A percentile compares a stretch with the other conserved stretches of the same genome.
Evolutionary conservation across 805 yeast species (phyloP).

Genomic region (Komagataella pseudopastoris): DNA sequence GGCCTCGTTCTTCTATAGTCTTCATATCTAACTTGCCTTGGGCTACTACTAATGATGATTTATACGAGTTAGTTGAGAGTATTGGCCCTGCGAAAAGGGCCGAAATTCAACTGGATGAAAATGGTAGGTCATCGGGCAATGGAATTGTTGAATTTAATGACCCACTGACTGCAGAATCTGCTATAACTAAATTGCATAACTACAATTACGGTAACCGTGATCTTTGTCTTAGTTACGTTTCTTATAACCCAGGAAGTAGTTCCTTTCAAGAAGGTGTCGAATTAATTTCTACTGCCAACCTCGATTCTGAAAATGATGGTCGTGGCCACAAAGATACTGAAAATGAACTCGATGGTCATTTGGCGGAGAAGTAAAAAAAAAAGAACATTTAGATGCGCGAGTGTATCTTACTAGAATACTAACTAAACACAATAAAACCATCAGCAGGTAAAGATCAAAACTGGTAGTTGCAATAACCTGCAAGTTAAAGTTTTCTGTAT

Average conservation of each 20-base stretch:
- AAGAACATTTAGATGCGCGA: too few relatives aligned
- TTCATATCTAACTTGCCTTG: constrained; percentile 75
- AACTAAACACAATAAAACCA: too few relatives aligned
- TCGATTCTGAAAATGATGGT: neutral
- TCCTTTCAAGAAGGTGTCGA: neutral
- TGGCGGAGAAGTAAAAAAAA: too few relatives aligned
- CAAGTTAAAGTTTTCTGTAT: too few relatives aligned
- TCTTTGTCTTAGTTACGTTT: constrained; percentile 56
- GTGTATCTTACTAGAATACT: too few relatives aligned
- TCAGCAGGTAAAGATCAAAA: too few relatives aligned
- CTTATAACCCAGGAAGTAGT: neutral
- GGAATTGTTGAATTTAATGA: constrained; percentile 76
- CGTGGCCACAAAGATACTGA: neutral
- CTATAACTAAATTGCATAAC: constrained; percentile 61
- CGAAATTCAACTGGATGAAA: constrained; percentile 49
- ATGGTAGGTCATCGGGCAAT: constrained; percentile 63
- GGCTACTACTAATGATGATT: constrained; percentile 77
- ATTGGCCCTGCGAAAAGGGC: constrained; percentile 68
- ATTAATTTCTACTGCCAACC: neutral
- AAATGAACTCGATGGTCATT: neutral
- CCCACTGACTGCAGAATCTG: constrained; percentile 55
- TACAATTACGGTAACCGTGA: constrained; percentile 80
- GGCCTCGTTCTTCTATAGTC: constrained; percentile 46
- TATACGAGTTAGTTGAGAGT: constrained; percentile 74
- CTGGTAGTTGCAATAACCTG: too few relatives aligned